A percentile compares a stretch with the other conserved stretches of the same genome.
These are phyloP conservation scores for Ophiognomonia clavigignenti-juglandacearum DNA, from an alignment of 2,329 filamentous ascomycete genomes.

Conservation along the genomic window DNA sequence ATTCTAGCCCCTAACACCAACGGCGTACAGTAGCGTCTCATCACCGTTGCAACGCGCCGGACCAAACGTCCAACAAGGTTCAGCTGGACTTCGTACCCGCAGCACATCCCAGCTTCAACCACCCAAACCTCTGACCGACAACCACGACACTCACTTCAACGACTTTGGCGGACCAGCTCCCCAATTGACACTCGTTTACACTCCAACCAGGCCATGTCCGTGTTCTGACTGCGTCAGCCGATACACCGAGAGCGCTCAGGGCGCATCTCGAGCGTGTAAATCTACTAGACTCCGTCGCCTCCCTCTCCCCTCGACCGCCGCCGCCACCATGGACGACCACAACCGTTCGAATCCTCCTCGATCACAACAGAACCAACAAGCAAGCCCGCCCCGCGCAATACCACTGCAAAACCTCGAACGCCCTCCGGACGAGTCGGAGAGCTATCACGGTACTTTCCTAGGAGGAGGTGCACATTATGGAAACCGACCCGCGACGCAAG, in stretches of 20 bases:
- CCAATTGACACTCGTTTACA: neutral
- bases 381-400: slow-evolving; percentile 6
- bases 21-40: slow-evolving; percentile 4
- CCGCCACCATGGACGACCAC: slow-evolving; percentile 13
- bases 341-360: slow-evolving; percentile 9
- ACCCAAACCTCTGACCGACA: neutral
- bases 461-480: slow-evolving; percentile 4
- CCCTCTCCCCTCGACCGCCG: neutral
- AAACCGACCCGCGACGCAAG: neutral
- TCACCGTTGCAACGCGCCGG: slow-evolving; percentile 1
- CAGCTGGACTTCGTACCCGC: neutral
- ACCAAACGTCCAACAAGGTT: neutral
- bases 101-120: neutral
- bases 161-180: neutral
- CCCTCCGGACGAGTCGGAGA: slow-evolving; percentile 8
- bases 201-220: slow-evolving; percentile 7
- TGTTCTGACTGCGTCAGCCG: neutral
- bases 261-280: slow-evolving; percentile 11
- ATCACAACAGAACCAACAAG: slow-evolving; percentile 5
- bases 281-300: neutral
- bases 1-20: neutral
- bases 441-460: neutral
- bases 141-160: neutral
- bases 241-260: slow-evolving; percentile 10
- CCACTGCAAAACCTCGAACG: slow-evolving; percentile 15